These are phyloP conservation scores for Yamadazyma songkhlaensis DNA, from an alignment of 1,139 yeast species.

Conservation along the genomic window DNA sequence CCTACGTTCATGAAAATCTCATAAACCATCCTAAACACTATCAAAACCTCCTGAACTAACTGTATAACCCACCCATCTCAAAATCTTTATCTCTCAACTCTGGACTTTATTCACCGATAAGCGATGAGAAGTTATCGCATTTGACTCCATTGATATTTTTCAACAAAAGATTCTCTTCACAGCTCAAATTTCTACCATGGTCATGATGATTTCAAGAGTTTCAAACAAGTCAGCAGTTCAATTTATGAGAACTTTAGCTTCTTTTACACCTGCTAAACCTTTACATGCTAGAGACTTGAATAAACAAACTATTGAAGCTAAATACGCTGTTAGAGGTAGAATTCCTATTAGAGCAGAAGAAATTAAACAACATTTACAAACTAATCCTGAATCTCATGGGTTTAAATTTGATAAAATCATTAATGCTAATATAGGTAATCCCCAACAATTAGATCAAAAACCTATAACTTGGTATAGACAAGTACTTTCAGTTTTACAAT, in stretches of 20 bases:
- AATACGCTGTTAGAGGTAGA: constrained; percentile 93
- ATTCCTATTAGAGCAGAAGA: constrained; percentile 94
- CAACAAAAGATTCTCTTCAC: neutral
- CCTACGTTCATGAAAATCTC: too few species aligned
- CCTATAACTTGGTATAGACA: constrained; percentile 96
- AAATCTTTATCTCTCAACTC: neutral
- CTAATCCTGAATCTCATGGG: constrained; percentile 50
- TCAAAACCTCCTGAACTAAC: too few species aligned
- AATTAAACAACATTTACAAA: constrained; percentile 51
- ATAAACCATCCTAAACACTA: neutral
- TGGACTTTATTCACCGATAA: constrained; percentile 1
- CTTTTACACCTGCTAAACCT: constrained; percentile 22
- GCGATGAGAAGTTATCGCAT: neutral
- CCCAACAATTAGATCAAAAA: constrained; percentile 91
- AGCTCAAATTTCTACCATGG: too few species aligned
- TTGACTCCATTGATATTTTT: neutral
- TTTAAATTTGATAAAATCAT: constrained; percentile 77
- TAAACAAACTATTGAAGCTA: constrained; percentile 73
- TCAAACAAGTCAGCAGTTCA: too few species aligned
- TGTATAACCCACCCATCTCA: too few species aligned
- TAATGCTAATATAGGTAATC: constrained; percentile 93
- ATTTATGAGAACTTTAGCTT: neutral
- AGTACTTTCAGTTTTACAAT: constrained; percentile 79
- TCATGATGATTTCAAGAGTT: too few species aligned
- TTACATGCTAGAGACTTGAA: constrained; percentile 52